Evolutionary conservation across 495 filamentous ascomycete genomes (phyloP).

Genomic region (Aspergillus ellipticus): DNA sequence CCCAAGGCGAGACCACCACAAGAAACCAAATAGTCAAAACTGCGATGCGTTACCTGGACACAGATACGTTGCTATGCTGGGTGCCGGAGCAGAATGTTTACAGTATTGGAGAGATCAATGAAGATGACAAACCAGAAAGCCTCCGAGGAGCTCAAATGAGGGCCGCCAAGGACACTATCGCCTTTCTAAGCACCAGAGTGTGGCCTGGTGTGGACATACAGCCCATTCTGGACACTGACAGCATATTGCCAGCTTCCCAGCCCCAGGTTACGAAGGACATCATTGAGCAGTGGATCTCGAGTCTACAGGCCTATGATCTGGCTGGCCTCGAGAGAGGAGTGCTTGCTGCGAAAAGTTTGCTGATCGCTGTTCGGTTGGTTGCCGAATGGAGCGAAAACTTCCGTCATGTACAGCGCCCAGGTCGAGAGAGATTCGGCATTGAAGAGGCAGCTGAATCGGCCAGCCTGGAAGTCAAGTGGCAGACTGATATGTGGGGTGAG

Average conservation of each 20-base stretch:
- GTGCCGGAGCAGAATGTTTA: slow-evolving; percentile 55
- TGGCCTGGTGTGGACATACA: slow-evolving; percentile 81
- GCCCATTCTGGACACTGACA: slow-evolving; percentile 68
- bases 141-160: slow-evolving; percentile 71
- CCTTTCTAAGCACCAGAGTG: slow-evolving; percentile 64
- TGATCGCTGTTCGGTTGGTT: slow-evolving; percentile 71
- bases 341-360: slow-evolving; percentile 79
- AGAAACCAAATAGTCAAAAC: slow-evolving; percentile 60
- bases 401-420: slow-evolving; percentile 32
- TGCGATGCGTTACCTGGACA: slow-evolving; percentile 81
- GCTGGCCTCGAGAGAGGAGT: slow-evolving; percentile 80
- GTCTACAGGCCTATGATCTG: slow-evolving; percentile 70
- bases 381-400: slow-evolving; percentile 86
- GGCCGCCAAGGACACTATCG: slow-evolving; percentile 62
- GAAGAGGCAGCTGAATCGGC: slow-evolving; percentile 70
- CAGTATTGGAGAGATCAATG: slow-evolving; percentile 26
- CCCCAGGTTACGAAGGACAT: slow-evolving; percentile 67
- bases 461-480: slow-evolving; percentile 84
- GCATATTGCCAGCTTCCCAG: slow-evolving; percentile 69
- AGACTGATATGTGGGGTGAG: slow-evolving; percentile 88
- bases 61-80: slow-evolving; percentile 93
- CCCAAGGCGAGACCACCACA: slow-evolving; percentile 35
- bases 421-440: slow-evolving; percentile 42
- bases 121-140: slow-evolving; percentile 36
- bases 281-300: slow-evolving; percentile 73